Percentiles rank a stretch among this genome's conserved stretches.
Evolutionary conservation across 768 basidiomycete species (phyloP).

Genomic region (Phaeotremella fagi): DNA sequence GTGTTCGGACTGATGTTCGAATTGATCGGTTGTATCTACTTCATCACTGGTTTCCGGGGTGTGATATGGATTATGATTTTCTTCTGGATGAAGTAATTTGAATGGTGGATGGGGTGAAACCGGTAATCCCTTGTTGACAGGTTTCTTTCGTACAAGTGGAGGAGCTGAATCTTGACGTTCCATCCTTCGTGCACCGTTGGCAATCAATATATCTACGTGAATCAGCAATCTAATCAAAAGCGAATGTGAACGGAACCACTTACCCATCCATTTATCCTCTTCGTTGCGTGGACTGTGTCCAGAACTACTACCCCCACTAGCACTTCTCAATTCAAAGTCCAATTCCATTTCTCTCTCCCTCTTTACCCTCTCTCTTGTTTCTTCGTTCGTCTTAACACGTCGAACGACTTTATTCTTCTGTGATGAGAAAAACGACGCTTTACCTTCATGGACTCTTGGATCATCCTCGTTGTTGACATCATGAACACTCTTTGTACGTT

Average conservation of each 20-base stretch:
- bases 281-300: constrained; percentile 16
- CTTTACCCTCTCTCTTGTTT: not conserved
- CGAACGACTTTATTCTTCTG: constrained; percentile 8
- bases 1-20: too few species aligned
- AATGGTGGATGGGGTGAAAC: constrained; percentile 11
- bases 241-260: constrained; percentile 3
- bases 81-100: not conserved
- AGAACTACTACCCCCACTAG: constrained; percentile 29
- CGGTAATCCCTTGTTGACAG: constrained; percentile 4
- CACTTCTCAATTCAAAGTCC: constrained; percentile 36
- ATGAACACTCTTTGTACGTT: not conserved
- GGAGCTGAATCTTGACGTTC: constrained; percentile 26
- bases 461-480: not conserved
- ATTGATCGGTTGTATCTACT: too few species aligned
- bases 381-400: constrained; percentile 17
- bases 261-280: constrained; percentile 47
- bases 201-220: constrained; percentile 36
- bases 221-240: not conserved
- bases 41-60: constrained; percentile 6
- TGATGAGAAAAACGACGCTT: constrained; percentile 11
- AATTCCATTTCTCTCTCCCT: constrained; percentile 19
- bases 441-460: constrained; percentile 8
- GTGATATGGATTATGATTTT: not conserved
- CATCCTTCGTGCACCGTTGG: constrained; percentile 43
- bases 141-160: not conserved